Evolutionary conservation across 768 basidiomycete genomes (phyloP), one percentile per base, ranked within the genome.

Genomic region (Mycena galericulata): DNA sequence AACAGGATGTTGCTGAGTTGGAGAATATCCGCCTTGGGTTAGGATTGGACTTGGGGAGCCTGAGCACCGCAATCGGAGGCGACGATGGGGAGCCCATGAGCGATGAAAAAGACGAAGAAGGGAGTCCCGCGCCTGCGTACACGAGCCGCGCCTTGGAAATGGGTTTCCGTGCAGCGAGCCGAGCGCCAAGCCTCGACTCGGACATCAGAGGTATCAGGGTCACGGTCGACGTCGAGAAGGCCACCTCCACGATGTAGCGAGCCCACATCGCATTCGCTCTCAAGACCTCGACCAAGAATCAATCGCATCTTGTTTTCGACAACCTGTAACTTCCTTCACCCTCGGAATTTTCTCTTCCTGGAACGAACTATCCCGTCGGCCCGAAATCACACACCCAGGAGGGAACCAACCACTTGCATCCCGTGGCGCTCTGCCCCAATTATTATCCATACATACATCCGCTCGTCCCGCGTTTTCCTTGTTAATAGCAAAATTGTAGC

Each of bases 181-280:
- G 70, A 29, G 62, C 71, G 11, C 77, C 77, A 10, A 82, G 79
- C 62, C 66, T 79, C 29, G 79, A 80, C 41, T 72, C 67, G 26
- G 77, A 78, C 32, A 57, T 73, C 65, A 70, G 75, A 60, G 59
- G 82, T 26, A 75, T 80, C 61, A 87, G 89, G 12, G 88, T 91
- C 67, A 82, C 86, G 62, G 85, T 91, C 24, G 85, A 91, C 65
- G 84, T 92, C 20, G 89, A 91, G 76, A 89, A 87, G 77, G 84
- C 84, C 49, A 87, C 86, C 26, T 81, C 84, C 55, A 84, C 83
- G 57, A 82, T 87, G 75, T 88, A 74, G 51, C 8, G 47, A 54
- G 53, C 46, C 34, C 51, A 46, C 65, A 9, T 62, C 65, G 20
- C 65, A 36, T 29, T 43, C 56, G 38, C 56, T 43, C 40, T 45